phyloP scores from a whole-genome alignment of 257 asterid species.

The Solanum sejunctum region DNA sequence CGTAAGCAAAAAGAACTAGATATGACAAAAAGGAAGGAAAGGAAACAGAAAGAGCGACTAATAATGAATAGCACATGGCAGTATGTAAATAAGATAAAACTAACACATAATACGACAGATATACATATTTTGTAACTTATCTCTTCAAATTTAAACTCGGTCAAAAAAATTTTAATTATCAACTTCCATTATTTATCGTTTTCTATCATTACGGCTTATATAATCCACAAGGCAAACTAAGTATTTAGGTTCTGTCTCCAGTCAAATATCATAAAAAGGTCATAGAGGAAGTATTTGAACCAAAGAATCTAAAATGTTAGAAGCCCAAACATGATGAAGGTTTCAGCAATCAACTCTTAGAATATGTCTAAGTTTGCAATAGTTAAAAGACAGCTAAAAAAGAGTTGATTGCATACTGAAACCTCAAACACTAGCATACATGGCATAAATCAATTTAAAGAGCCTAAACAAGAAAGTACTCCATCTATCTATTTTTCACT shows the following conservation, averaged over 20 bases:
- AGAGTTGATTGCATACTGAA: neutral
- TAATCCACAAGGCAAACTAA: neutral
- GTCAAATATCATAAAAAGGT: neutral
- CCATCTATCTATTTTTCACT: neutral
- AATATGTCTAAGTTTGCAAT: neutral
- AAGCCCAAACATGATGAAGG: neutral
- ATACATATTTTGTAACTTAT: neutral
- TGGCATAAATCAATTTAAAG: neutral
- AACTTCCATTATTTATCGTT: neutral
- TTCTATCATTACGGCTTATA: neutral
- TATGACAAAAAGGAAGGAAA: too few species aligned
- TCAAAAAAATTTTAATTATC: neutral
- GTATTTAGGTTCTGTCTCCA: neutral
- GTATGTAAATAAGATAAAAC: too few species aligned
- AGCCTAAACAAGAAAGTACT: neutral
- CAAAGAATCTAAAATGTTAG: neutral
- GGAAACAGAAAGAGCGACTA: too few species aligned
- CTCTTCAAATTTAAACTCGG: neutral
- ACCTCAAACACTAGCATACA: neutral
- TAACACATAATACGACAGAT: too few species aligned
- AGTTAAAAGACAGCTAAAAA: neutral
- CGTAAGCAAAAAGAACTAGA: too few species aligned
- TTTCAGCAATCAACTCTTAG: neutral
- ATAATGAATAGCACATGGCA: too few species aligned
- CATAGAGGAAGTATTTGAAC: neutral